Conservation (phyloP, 2,329 filamentous ascomycete species). For the Phyllosticta citribraziliensis region DNA sequence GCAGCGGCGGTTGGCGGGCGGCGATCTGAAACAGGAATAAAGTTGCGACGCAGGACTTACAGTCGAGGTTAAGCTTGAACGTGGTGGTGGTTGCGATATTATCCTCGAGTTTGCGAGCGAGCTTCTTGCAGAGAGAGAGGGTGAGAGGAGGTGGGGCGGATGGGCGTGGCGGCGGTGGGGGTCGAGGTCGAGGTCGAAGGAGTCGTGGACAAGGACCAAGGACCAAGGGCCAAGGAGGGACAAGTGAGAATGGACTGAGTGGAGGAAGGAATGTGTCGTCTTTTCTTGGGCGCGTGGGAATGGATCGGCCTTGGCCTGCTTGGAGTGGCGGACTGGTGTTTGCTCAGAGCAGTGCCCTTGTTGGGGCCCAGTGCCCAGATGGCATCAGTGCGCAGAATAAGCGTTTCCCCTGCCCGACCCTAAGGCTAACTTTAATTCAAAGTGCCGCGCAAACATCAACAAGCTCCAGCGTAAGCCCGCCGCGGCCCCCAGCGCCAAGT, state of each 20-base stretch:
- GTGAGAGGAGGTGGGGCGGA: neutral
- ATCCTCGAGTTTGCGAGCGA: too few species aligned
- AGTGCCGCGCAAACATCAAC: neutral
- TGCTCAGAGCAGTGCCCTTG: neutral
- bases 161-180: neutral
- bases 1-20: neutral
- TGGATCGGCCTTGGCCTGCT: conserved; percentile 12
- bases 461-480: neutral
- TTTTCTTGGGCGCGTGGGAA: conserved; percentile 10
- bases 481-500: neutral
- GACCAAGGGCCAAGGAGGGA: too few species aligned
- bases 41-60: conserved; percentile 1
- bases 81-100: neutral
- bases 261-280: conserved; percentile 9
- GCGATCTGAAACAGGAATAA: neutral
- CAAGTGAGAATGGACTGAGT: neutral
- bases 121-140: neutral
- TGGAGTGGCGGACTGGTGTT: conserved; percentile 5
- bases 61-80: neutral
- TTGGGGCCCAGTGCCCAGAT: neutral
- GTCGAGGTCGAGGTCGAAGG: neutral
- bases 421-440: conserved; percentile 9
- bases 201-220: too few species aligned
- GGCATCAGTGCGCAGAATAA: conserved; percentile 2
- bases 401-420: conserved; percentile 1